Evolutionary conservation across 2,329 filamentous ascomycete genomes (phyloP).

Genomic region (Penicillium sp.): DNA sequence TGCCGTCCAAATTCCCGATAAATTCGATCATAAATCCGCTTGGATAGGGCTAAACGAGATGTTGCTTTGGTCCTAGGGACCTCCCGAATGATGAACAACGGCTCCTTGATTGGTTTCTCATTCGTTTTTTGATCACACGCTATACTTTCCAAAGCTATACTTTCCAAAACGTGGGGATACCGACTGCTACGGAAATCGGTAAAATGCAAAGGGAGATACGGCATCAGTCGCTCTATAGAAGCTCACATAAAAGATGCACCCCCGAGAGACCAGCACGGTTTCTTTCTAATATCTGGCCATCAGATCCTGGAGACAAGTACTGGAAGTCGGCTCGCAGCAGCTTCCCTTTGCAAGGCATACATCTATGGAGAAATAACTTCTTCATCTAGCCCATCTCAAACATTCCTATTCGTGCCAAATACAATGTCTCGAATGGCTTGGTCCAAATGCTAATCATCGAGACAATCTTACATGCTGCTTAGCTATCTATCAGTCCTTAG

Average conservation of each 20-base stretch:
- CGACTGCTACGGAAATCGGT: not conserved
- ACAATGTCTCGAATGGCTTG: not conserved
- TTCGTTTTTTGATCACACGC: constrained; percentile 8
- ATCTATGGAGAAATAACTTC: not conserved
- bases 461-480: not conserved
- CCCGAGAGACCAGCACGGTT: not conserved
- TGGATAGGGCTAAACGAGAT: not conserved
- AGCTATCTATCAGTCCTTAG: not conserved
- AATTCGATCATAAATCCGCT: not conserved
- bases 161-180: not conserved
- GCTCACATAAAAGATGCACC: not conserved
- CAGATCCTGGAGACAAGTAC: not conserved
- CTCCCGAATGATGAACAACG: not conserved
- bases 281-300: not conserved
- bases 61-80: not conserved
- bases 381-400: not conserved
- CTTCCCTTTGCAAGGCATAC: not conserved
- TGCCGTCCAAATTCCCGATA: not conserved
- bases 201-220: constrained; percentile 1
- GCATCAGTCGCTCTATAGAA: not conserved
- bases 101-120: not conserved
- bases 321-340: not conserved
- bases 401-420: not conserved
- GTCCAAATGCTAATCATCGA: not conserved
- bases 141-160: constrained; percentile 10